Evolutionary conservation across 805 yeast genomes (phyloP), one percentile per base, ranked within the genome.

Genomic region (Wickerhamomyces xylosicus): DNA sequence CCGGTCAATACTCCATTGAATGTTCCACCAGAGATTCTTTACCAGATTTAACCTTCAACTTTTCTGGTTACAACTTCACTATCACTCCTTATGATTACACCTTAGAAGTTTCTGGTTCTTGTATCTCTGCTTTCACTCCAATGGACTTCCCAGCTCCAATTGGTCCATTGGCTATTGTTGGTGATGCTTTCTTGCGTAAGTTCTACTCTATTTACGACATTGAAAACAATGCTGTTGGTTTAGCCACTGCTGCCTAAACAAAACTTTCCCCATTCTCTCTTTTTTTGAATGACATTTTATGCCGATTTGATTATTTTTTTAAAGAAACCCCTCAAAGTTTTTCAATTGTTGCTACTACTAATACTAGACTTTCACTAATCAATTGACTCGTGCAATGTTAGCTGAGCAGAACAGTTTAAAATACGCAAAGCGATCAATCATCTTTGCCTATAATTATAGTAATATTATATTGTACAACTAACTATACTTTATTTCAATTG

Each of bases 131-230:
- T 7, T 85, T 92, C 71, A 87, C 95, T 32, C 95, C 95, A 53
- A 77, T 92, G 90, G 98, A 92, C 60, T 77, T 92, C 78, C 97
- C 97, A 39, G 85, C 79, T 54, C 97, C 97, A 46, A 81, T 90
- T 54, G 97, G 97, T 43, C 97, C 95, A 50, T 65, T 92, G 65
- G 95, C 97, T 42, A 90, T 92, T 55, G 68, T 92, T 51, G 98
- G 98, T 59, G 98, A 92, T 59, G 90, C 97, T 14, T 92, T 92
- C 81, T 76, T 92, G 66, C 85, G 98, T 71, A 83, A 72, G 59
- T 90, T 78, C 71, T 92, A 92, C 73, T 86, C 97, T 19, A 74
- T 92, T 50, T 92, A 92, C 65, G 97, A 92, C 62, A 62, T 90
- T 55, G 86, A 85, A 57, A 77, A 79, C 62, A 71, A 90, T 61